Conservation (phyloP, 176 grass and related monocot species). For the Calamus simplicifolius region DNA sequence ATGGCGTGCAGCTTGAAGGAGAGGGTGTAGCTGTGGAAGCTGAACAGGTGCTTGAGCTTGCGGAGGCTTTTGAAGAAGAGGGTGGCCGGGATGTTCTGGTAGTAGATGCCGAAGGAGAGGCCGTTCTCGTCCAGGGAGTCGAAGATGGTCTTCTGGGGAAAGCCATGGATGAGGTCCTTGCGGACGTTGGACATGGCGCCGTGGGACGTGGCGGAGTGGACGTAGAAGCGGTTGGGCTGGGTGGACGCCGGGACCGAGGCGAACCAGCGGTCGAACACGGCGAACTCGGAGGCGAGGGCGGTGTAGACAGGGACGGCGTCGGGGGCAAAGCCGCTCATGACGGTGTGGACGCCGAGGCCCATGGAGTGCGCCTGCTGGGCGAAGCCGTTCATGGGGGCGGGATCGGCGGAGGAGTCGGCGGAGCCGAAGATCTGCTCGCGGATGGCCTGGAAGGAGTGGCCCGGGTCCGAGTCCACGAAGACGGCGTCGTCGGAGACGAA, state of each 20-base stretch:
- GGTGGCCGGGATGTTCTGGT: constrained; percentile 21
- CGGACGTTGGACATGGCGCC: constrained; percentile 13
- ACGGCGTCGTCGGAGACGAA: constrained; percentile 18
- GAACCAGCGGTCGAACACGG: constrained; percentile 28
- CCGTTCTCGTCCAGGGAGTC: constrained; percentile 21
- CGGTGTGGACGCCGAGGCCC: constrained; percentile 1
- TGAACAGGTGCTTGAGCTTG: constrained; percentile 19
- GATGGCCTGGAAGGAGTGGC: constrained; percentile 30
- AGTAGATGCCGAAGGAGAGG: constrained; percentile 18
- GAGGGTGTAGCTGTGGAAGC: constrained; percentile 19
- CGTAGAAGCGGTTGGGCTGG: constrained; percentile 25
- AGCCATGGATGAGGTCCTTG: constrained; percentile 15
- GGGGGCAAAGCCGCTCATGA: constrained; percentile 25
- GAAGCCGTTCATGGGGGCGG: constrained; percentile 27
- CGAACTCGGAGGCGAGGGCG: constrained; percentile 20
- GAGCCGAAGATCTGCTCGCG: constrained; percentile 32
- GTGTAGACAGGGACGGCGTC: constrained; percentile 13
- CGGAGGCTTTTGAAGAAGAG: constrained; percentile 25
- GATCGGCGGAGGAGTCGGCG: constrained; percentile 11
- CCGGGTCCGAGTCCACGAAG: constrained; percentile 23
- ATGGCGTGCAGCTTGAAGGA: constrained; percentile 16
- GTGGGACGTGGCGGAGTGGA: constrained; percentile 24
- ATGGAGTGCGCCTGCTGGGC: constrained; percentile 24
- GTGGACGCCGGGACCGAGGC: constrained; percentile 25
- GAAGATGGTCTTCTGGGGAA: constrained; percentile 30